Evolutionary conservation across 257 asterid species (phyloP).

Genomic region (Petrea volubilis): DNA sequence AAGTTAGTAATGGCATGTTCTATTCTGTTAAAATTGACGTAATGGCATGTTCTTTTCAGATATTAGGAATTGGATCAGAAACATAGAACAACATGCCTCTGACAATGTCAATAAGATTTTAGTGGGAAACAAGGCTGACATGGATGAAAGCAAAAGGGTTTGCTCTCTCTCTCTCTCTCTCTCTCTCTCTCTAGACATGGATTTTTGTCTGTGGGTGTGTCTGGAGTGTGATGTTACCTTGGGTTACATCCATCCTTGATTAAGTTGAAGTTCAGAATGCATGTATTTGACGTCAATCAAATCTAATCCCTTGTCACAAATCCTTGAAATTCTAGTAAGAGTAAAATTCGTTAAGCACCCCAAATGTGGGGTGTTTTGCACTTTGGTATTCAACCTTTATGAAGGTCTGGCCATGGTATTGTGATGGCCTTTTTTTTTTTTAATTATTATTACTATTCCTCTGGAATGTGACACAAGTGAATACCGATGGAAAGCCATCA

Average conservation of each 20-base stretch:
- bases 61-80: conserved; percentile 81
- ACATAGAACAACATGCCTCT: conserved; percentile 81
- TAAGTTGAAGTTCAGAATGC: conserved; percentile 3
- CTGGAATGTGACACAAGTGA: no score
- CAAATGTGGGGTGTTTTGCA: no score
- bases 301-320: background rate
- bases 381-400: no score
- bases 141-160: conserved; percentile 93
- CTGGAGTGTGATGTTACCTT: conserved; percentile 6
- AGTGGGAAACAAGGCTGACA: conserved; percentile 88
- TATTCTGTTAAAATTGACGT: conserved; percentile 21
- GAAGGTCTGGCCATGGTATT: no score
- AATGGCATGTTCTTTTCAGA: conserved; percentile 39
- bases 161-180: conserved; percentile 14
- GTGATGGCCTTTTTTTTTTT: no score
- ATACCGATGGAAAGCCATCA: conserved; percentile 3
- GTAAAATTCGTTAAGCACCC: no score
- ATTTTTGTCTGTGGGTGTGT: background rate
- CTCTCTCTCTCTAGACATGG: background rate
- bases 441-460: no score
- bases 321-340: background rate
- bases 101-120: conserved; percentile 77
- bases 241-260: conserved; percentile 10
- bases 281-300: conserved; percentile 1
- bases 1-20: background rate